phyloP scores from a whole-genome alignment of 345 rosid genomes.

The Euphorbia lathyris region DNA sequence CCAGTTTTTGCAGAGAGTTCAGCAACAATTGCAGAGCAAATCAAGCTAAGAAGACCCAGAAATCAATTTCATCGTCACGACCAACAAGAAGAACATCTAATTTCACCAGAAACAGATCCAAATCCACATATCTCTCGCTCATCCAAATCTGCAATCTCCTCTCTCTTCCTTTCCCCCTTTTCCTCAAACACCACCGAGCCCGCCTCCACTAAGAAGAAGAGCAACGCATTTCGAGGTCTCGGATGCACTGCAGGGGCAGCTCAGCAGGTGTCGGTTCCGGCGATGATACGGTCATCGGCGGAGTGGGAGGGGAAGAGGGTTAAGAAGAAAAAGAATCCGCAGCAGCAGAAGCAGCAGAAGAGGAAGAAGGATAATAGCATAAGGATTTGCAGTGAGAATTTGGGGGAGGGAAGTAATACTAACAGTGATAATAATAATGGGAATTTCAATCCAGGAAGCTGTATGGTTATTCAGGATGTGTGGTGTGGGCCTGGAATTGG shows the following conservation, averaged over 20 bases:
- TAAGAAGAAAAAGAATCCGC: slow-evolving; percentile 39
- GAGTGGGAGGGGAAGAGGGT: slow-evolving; percentile 66
- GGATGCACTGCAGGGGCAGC: slow-evolving; percentile 79
- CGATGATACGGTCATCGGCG: slow-evolving; percentile 71
- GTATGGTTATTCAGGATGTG: slow-evolving; percentile 64
- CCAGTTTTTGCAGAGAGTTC: slow-evolving; percentile 45
- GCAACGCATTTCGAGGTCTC: slow-evolving; percentile 51
- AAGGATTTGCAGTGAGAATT: slow-evolving; percentile 26
- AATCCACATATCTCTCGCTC: slow-evolving; percentile 33
- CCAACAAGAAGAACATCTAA: slow-evolving; percentile 3
- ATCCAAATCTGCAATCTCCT: slow-evolving; percentile 45
- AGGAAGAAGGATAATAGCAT: slow-evolving; percentile 33
- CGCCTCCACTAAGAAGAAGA: slow-evolving; percentile 44
- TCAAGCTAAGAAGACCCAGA: slow-evolving; percentile 49
- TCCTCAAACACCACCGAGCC: slow-evolving; percentile 18
- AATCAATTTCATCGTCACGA: slow-evolving; percentile 27
- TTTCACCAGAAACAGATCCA: slow-evolving; percentile 37
- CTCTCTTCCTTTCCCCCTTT: slow-evolving; percentile 42
- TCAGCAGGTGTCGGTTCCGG: slow-evolving; percentile 80
- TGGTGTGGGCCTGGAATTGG: slow-evolving; percentile 97
- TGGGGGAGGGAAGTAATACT: neutral
- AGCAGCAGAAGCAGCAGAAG: slow-evolving; percentile 28
- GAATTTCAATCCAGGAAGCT: slow-evolving; percentile 25
- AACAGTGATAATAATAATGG: neutral
- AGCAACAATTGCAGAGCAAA: slow-evolving; percentile 45